Base-by-base conservation (phyloP, 805 yeast species). In the Vanderwaltozyma yarrowii region DNA sequence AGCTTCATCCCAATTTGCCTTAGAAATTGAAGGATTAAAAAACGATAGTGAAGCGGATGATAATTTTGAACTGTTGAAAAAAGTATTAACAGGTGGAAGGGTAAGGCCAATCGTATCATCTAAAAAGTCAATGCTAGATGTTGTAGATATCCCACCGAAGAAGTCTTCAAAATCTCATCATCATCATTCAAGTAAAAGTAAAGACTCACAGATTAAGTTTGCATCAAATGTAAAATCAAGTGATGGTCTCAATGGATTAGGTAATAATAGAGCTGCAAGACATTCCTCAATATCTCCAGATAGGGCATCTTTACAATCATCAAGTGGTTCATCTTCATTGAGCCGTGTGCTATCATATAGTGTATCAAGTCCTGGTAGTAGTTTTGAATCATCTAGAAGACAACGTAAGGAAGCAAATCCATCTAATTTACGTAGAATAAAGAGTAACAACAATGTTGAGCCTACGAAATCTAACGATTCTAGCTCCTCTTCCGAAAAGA, bases 81-180 rank as follows among this genome's bases (percentile, higher is more conserved):
- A 36, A 23, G 49, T 44, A 4, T 42, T 51, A 17, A 51, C 54
- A 1, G 54, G 54, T 9, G 47, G 45, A 21, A 37, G 38, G 4
- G 43, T 42, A 2, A 36, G 31, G 11, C 38, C 43, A 2, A 15
- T 20, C 16, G 13, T 25, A 4, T 28, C 27, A 16, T 37, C 40
- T 8, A 45, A 36, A 28, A 47, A 36, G 28, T 51, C 55, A 3
- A 51, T 51, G 56, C 36, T 51, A 20, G 55, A 50, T 34, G 54
- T 50, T 13, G 41, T 32, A 4, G 51, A 44, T 24, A 26, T 21
- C 2, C 36, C 17, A 36, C 42, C 10, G 39, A 33, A 15, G 18
- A 35, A 15, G 26, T 14, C 36, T 32, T 23, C 38, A 15, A 28
- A 38, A 32, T 33, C 28, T 16, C 39, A 23, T 34, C 39, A 29